A percentile compares a stretch with the other conserved stretches of the same genome.
Conservation (phyloP, 2,329 filamentous ascomycete genomes). For the Penicillium italicum region DNA sequence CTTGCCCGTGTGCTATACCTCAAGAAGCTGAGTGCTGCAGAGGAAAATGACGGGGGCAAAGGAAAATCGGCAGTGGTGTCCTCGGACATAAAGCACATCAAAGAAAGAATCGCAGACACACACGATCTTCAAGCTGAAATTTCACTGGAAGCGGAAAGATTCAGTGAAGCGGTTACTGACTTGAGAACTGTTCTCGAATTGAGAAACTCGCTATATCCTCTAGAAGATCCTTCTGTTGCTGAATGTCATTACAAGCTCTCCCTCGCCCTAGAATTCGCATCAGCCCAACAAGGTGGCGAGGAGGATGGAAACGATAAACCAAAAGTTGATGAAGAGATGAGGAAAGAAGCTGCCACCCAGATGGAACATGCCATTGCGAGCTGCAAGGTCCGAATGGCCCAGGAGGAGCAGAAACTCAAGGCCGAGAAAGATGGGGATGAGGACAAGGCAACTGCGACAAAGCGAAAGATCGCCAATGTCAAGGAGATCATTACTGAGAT, state of each 20-base stretch:
- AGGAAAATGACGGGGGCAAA: slow-evolving; percentile 44
- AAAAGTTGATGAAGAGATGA: slow-evolving; percentile 52
- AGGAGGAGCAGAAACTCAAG: slow-evolving; percentile 50
- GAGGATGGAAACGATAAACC: slow-evolving; percentile 39
- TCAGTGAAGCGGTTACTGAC: slow-evolving; percentile 81
- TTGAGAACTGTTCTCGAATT: slow-evolving; percentile 72
- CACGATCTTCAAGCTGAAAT: slow-evolving; percentile 95
- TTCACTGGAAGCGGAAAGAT: slow-evolving; percentile 93
- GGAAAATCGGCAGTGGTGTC: slow-evolving; percentile 47
- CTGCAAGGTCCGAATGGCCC: slow-evolving; percentile 52
- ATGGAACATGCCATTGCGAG: slow-evolving; percentile 61
- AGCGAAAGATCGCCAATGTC: slow-evolving; percentile 54
- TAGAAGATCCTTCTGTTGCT: slow-evolving; percentile 79
- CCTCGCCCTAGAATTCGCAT: slow-evolving; percentile 88
- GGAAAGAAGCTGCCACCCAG: slow-evolving; percentile 55
- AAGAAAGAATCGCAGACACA: slow-evolving; percentile 85
- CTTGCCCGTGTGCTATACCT: slow-evolving; percentile 57
- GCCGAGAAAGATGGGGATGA: slow-evolving; percentile 39
- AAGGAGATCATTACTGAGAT: slow-evolving; percentile 61
- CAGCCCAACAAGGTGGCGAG: slow-evolving; percentile 56
- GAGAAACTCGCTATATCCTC: slow-evolving; percentile 72
- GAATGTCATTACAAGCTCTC: slow-evolving; percentile 97
- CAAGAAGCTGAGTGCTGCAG: slow-evolving; percentile 52
- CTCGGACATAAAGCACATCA: slow-evolving; percentile 57
- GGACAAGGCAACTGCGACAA: slow-evolving; percentile 39